Conservation (phyloP, 1,139 yeast species). For the Saccharomyces hybrid region DNA sequence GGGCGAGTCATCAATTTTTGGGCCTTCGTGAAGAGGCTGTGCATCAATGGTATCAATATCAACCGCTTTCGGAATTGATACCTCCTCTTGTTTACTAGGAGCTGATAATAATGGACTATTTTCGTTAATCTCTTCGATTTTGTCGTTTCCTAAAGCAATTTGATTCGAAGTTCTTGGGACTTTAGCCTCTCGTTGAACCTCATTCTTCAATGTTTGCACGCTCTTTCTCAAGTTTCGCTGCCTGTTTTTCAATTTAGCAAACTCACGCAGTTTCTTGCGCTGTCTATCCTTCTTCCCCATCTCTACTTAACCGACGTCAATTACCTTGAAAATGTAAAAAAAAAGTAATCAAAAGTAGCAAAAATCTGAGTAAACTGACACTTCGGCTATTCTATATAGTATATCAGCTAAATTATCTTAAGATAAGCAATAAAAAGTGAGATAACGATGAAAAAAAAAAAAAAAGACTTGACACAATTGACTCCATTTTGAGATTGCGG, state of each 20-base stretch:
- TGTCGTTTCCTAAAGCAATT: background rate
- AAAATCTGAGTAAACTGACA: background rate
- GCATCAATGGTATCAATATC: background rate
- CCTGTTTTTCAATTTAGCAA: conserved; percentile 10
- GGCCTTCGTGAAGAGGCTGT: background rate
- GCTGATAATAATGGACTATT: background rate
- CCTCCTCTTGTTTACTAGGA: background rate
- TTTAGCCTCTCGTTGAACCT: background rate
- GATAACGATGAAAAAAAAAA: background rate
- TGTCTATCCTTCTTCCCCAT: conserved; percentile 16
- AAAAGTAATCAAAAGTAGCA: background rate
- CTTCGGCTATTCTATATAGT: background rate
- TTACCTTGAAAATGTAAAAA: background rate
- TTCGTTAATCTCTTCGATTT: background rate
- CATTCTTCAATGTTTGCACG: background rate
- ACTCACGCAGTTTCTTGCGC: conserved; percentile 14
- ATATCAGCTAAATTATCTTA: background rate
- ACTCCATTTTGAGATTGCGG: conserved; percentile 1
- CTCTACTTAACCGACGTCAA: background rate
- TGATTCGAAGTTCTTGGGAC: background rate
- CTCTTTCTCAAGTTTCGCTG: background rate
- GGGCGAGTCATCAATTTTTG: background rate
- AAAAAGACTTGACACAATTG: background rate
- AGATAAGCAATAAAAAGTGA: background rate
- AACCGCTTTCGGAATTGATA: background rate